These are phyloP conservation scores for Crataegus laevigata DNA, from an alignment of 306 rosid species.

Conservation along the genomic window DNA sequence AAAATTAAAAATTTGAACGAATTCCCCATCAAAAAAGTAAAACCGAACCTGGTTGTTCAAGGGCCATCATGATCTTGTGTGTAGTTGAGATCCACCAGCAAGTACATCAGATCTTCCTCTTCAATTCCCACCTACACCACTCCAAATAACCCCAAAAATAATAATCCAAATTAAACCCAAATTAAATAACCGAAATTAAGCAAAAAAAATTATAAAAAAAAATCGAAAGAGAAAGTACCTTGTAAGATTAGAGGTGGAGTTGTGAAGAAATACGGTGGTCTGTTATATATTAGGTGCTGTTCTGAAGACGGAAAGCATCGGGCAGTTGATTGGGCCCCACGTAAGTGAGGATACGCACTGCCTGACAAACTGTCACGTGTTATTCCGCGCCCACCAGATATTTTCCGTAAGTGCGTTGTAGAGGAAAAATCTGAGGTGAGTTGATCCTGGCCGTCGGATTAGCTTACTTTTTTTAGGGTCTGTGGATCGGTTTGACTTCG, in stretches of 20 bases:
- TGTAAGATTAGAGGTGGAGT: conserved; percentile 11
- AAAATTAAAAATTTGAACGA: background rate
- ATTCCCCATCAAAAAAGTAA: background rate
- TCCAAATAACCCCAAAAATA: background rate
- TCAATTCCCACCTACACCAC: conserved; percentile 30
- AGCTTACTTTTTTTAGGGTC: background rate
- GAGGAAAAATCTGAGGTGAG: background rate
- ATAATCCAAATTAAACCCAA: background rate
- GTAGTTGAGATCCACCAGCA: conserved; percentile 69
- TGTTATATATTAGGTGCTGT: conserved; percentile 4
- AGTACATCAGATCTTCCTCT: conserved; percentile 77
- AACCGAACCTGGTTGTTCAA: conserved; percentile 61
- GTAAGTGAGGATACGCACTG: background rate
- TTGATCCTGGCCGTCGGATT: background rate
- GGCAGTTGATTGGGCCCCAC: conserved; percentile 13
- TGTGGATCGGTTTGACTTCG: background rate
- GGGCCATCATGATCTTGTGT: conserved; percentile 80
- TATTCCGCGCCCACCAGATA: background rate
- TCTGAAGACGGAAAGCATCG: background rate
- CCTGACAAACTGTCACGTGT: background rate
- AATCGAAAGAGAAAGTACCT: conserved; percentile 22
- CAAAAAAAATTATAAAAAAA: background rate
- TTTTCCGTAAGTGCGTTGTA: background rate
- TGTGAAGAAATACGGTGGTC: background rate
- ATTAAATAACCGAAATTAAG: background rate